Evolutionary conservation across 768 basidiomycete genomes (phyloP).

Genomic region (Termitomyces sp.): DNA sequence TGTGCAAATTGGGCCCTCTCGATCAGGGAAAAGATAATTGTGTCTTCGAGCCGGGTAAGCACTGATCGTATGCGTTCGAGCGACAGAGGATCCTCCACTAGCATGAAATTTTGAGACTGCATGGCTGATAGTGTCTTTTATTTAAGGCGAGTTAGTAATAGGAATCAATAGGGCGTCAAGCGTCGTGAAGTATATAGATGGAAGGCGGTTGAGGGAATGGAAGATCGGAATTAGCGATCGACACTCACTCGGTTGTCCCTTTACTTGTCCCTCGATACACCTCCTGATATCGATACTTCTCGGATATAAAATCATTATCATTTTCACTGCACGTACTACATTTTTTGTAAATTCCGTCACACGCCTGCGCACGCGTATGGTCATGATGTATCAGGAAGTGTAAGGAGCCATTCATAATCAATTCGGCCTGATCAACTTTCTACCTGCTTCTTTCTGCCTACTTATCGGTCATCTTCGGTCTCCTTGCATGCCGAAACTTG

Average conservation of each 20-base stretch:
- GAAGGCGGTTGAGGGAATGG: background rate
- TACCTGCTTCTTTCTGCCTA: too few species aligned
- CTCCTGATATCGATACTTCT: background rate
- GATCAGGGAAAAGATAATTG: constrained; percentile 97
- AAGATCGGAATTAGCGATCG: background rate
- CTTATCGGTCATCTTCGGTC: background rate
- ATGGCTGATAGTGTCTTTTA: constrained; percentile 23
- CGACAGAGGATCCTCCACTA: constrained; percentile 78
- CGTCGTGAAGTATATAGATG: background rate
- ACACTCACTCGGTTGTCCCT: background rate
- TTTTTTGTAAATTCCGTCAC: background rate
- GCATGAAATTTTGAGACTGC: constrained; percentile 68
- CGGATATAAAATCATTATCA: background rate
- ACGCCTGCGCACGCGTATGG: background rate
- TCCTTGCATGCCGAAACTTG: too few species aligned
- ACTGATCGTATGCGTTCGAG: constrained; percentile 87
- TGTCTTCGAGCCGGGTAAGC: constrained; percentile 90
- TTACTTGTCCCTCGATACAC: background rate
- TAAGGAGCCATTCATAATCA: background rate
- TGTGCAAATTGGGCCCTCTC: constrained; percentile 97
- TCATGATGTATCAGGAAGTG: too few species aligned
- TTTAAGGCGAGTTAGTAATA: background rate
- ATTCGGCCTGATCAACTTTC: background rate
- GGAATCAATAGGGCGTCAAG: background rate
- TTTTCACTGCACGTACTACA: background rate